Base-by-base conservation (phyloP, 2,329 filamentous ascomycete species). In the Blastomyces parvus region DNA sequence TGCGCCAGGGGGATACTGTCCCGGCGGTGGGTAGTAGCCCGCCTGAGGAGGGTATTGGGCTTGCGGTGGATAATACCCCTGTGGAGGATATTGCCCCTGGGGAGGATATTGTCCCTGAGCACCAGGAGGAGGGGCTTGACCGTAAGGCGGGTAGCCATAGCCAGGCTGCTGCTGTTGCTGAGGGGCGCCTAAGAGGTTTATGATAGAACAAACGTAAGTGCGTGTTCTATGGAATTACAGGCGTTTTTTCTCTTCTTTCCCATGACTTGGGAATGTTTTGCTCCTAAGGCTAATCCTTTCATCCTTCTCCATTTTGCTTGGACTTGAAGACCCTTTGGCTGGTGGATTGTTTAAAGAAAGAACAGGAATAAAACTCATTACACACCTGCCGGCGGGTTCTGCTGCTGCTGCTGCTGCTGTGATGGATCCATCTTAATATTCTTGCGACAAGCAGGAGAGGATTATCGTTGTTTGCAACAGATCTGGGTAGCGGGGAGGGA, bases 61-160 rank as follows among this genome's bases (percentile, higher is more conserved):
- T 36, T 60, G 67, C 22, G 68, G 69, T 59, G 69, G 68, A 52
- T 70, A 69, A 38, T 71, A 67, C 44, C 67, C 69, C 40, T 70
- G 70, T 4, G 70, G 70, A 63, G 69, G 70, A 48, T 64, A 66
- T 48, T 65, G 68, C 27, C 63, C 64, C 22, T 67, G 66, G 22
- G 66, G 66, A 33, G 65, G 46, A 38, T 38, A 53, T 25, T 61
- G 48, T n/a, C 44, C 22, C 17, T 36, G 59, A 38, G 27, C 30
- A 19, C 40, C 38, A 9, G 7, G 30, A n/a, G 33, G 56, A 48
- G 57, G 57, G 44, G 58, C 7, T 25, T 61, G 48, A 19, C 59
- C 2, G 30, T 61, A 53, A n/a, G 59, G 59, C 8, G 59, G 59
- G 30, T 61, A 61, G 30, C 59, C 59, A 30, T 61, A 53, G 22